Evolutionary conservation across 306 rosid genomes (phyloP).

Genomic region (Luffa aegyptiaca): DNA sequence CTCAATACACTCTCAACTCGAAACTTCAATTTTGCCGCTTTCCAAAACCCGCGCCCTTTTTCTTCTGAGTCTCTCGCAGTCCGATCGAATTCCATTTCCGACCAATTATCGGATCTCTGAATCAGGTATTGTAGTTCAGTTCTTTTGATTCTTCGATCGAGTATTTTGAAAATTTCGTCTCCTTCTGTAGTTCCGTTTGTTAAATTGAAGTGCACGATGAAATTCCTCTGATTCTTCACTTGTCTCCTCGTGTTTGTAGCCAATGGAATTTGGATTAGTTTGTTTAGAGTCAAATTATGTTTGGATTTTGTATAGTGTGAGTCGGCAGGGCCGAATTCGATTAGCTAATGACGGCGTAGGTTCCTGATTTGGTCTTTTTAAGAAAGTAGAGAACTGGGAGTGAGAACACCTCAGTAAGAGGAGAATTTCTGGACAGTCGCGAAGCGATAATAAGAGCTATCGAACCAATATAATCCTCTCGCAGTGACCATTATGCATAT

Average conservation of each 20-base stretch:
- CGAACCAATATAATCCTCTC: not conserved
- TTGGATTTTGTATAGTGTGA: not conserved
- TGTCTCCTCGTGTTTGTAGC: not conserved
- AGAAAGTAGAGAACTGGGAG: not conserved
- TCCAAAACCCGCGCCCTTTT: not conserved
- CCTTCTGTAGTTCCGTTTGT: not conserved
- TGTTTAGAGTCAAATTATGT: not conserved
- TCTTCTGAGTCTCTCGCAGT: not conserved
- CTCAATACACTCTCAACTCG: not conserved
- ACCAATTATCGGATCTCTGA: not conserved
- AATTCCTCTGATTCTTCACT: not conserved
- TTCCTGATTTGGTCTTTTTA: not conserved
- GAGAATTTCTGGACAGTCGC: not conserved
- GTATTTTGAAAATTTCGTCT: not conserved
- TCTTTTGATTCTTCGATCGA: not conserved
- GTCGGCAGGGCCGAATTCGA: not conserved
- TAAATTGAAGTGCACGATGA: not conserved
- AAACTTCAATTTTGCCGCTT: conserved; percentile 8
- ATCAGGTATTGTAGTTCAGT: not conserved
- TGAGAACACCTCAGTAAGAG: not conserved
- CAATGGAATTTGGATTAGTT: not conserved
- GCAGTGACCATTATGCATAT: not conserved
- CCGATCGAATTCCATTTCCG: not conserved
- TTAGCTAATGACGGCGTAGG: not conserved
- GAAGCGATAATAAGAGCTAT: not conserved